A percentile compares a stretch with the other conserved stretches of the same genome.
Evolutionary conservation across 2,329 filamentous ascomycete genomes (phyloP).

Genomic region (Trichocomaceae sp.): DNA sequence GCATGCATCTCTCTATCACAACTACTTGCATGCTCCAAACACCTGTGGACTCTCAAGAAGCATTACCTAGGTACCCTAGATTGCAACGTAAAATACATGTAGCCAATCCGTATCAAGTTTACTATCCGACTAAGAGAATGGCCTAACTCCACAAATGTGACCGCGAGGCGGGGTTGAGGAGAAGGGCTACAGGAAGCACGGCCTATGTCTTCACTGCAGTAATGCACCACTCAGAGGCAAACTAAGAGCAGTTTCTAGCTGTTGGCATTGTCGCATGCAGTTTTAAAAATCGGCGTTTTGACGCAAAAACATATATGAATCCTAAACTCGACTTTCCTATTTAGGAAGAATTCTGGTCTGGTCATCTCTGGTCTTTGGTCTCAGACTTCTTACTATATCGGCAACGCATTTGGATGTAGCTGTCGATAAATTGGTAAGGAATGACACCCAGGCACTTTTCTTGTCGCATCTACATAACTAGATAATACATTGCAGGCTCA

Average conservation of each 20-base stretch:
- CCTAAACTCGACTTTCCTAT: neutral
- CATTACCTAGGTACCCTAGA: no score
- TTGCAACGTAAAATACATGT: neutral
- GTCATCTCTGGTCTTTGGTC: neutral
- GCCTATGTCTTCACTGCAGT: neutral
- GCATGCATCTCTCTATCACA: neutral
- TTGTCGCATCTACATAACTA: neutral
- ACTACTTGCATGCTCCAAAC: no score
- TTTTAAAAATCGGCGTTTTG: neutral
- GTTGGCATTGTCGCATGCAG: neutral
- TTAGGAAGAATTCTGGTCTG: neutral
- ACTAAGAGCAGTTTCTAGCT: neutral
- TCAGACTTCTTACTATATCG: neutral
- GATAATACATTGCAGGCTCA: no score
- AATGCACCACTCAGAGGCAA: neutral
- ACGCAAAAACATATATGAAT: neutral
- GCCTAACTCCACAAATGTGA: neutral
- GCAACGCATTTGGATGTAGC: no score
- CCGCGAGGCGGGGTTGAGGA: neutral
- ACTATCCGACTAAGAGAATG: neutral
- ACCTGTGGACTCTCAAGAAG: no score
- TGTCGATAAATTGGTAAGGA: neutral
- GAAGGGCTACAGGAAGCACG: neutral
- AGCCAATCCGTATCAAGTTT: neutral
- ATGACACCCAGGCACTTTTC: neutral